A percentile compares a stretch with the other conserved stretches of the same genome.
Evolutionary conservation across 306 rosid species (phyloP).

Genomic region (Lathyrus aphaca): DNA sequence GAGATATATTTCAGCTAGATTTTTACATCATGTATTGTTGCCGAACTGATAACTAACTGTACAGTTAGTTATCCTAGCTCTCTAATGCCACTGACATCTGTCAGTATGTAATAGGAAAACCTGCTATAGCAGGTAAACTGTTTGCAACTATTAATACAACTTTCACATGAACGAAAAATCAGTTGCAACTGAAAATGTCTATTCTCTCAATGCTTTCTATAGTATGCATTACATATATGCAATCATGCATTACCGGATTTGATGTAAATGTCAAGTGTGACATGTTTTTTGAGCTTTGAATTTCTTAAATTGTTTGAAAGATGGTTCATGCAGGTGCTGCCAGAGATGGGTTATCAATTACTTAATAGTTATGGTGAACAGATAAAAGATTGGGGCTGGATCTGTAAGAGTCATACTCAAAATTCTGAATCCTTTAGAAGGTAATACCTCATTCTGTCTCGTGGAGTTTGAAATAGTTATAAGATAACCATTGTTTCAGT

Average conservation of each 20-base stretch:
- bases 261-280: not conserved
- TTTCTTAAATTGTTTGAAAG: constrained; percentile 36
- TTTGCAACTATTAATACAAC: too few relatives aligned
- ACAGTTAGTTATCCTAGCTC: too few relatives aligned
- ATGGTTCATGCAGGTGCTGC: constrained; percentile 62
- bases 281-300: constrained; percentile 33
- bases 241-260: constrained; percentile 39
- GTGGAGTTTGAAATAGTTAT: constrained; percentile 22
- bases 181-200: too few relatives aligned
- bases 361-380: constrained; percentile 69
- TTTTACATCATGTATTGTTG: too few relatives aligned
- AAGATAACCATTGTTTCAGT: constrained; percentile 17
- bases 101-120: too few relatives aligned
- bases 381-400: constrained; percentile 92
- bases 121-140: too few relatives aligned
- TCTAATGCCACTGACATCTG: too few relatives aligned
- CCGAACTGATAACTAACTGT: too few relatives aligned
- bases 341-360: constrained; percentile 84
- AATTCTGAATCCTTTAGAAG: constrained; percentile 73
- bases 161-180: too few relatives aligned
- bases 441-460: constrained; percentile 43
- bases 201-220: too few relatives aligned
- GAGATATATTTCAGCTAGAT: not conserved
- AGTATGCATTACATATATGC: constrained; percentile 40
- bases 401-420: constrained; percentile 69